Base-by-base conservation (phyloP, 2,329 filamentous ascomycete genomes). In the Malbranchea zuffiana region DNA sequence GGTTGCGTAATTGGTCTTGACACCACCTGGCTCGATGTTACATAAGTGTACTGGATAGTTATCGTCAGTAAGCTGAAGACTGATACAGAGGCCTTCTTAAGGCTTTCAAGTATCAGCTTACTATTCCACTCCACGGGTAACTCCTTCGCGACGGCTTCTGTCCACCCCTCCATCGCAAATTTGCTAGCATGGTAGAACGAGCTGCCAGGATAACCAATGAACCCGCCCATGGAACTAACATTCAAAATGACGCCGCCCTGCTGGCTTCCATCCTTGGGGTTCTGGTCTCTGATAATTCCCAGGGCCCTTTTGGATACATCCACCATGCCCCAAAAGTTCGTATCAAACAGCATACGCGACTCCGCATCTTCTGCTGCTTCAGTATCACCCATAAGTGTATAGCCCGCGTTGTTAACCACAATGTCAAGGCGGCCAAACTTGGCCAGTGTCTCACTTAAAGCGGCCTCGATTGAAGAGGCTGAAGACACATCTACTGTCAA, bases 291-390 rank as follows among this genome's bases (percentile, higher is more conserved):
- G 42, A 56, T 51, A 2, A 48, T 39, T 31, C 42, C 40, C 18
- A 56, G 30, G 3, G 51, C 51, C 24, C 44, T 43, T 21, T 43
- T 31, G 4, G 71, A 75, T 1, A 75, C 66, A 29, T 69, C 61
- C 3, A 76, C 50, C 1, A 74, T 53, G 3, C 74, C 74, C 39
- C 72, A 74, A 48, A 76, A 70, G 47, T 78, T 78, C 41, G 72
- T 65, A 33, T 78, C 69, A 53, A 78, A 66, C 47, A 76, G 68
- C 2, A 52, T 62, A 2, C 66, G 60, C 27, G 71, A 66, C 19
- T 72, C 62, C 2, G 60, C 49, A 1, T 73, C 61, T 1, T 57
- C 56, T 2, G 70, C 51, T 5, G 68, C 66, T 47, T 78, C 74
- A 32, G 75, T 66, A 1, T 67, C 63, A 8, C 67, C 69, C 4